These are phyloP conservation scores for Xylaria cubensis DNA, from an alignment of 495 filamentous ascomycete genomes.

Conservation along the genomic window DNA sequence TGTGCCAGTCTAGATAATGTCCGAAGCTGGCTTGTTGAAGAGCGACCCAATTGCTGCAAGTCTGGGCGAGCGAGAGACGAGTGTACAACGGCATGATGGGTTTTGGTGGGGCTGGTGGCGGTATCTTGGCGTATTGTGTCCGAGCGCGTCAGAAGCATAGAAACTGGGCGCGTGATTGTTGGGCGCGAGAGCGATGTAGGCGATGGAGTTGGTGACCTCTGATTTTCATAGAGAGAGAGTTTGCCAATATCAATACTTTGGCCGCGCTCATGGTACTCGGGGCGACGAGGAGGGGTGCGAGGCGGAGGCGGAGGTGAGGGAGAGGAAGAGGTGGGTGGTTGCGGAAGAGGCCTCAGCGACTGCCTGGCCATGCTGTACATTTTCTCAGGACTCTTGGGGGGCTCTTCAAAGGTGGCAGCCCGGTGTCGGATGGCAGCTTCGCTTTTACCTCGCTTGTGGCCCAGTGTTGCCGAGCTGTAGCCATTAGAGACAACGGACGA, in stretches of 20 bases:
- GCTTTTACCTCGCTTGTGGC: conserved; percentile 80
- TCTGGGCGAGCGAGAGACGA: conserved; percentile 68
- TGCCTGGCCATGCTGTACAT: conserved; percentile 75
- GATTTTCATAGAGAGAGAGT: conserved; percentile 48
- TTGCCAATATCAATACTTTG: conserved; percentile 60
- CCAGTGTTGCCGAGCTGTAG: conserved; percentile 51
- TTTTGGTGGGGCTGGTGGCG: conserved; percentile 44
- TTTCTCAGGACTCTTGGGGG: conserved; percentile 56
- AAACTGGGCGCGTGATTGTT: conserved; percentile 57
- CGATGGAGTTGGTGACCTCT: conserved; percentile 40
- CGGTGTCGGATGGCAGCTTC: conserved; percentile 56
- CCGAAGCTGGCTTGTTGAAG: conserved; percentile 85
- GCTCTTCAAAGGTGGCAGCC: conserved; percentile 44
- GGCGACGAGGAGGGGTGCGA: conserved; percentile 33
- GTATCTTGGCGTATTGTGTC: conserved; percentile 52
- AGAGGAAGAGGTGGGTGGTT: conserved; percentile 63
- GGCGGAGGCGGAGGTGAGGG: conserved; percentile 44
- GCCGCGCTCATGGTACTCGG: conserved; percentile 49
- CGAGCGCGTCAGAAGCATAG: conserved; percentile 59
- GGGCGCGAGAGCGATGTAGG: conserved; percentile 45
- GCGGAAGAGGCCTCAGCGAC: conserved; percentile 78
- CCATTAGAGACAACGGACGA: conserved; percentile 78
- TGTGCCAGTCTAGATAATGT: conserved; percentile 87
- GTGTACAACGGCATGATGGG: conserved; percentile 33
- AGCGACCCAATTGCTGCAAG: conserved; percentile 77